Conservation (phyloP, 1,139 yeast genomes). For the Candida glucosophila region DNA sequence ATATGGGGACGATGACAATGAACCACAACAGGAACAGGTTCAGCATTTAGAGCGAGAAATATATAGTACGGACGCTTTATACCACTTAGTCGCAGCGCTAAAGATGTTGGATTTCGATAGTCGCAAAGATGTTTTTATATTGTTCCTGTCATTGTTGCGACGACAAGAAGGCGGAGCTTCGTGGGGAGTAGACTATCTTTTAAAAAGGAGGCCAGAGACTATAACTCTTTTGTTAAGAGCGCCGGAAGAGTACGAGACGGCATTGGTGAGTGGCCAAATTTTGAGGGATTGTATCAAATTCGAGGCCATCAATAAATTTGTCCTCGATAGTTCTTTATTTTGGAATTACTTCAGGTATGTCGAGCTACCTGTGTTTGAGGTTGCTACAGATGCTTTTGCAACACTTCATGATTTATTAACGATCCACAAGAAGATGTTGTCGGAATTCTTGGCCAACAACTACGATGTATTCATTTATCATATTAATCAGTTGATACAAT, state of each 20-base stretch:
- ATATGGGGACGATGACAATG: slow-evolving; percentile 64
- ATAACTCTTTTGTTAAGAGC: slow-evolving; percentile 56
- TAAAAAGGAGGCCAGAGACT: slow-evolving; percentile 53
- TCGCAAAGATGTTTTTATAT: slow-evolving; percentile 68
- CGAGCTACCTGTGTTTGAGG: slow-evolving; percentile 71
- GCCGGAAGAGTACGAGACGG: slow-evolving; percentile 64
- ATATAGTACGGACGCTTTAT: slow-evolving; percentile 62
- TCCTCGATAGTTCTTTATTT: slow-evolving; percentile 46
- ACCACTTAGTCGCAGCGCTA: slow-evolving; percentile 49
- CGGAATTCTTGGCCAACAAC: slow-evolving; percentile 57
- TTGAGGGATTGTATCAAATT: slow-evolving; percentile 79
- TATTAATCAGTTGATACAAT: slow-evolving; percentile 63
- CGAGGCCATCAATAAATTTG: slow-evolving; percentile 57
- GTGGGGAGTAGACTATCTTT: slow-evolving; percentile 81
- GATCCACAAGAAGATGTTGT: slow-evolving; percentile 56
- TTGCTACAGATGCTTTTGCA: slow-evolving; percentile 83
- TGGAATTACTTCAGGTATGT: slow-evolving; percentile 85
- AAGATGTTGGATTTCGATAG: slow-evolving; percentile 76
- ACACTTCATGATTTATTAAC: slow-evolving; percentile 67
- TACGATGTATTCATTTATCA: slow-evolving; percentile 47
- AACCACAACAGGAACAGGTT: slow-evolving; percentile 71
- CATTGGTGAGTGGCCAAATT: slow-evolving; percentile 69
- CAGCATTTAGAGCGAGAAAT: slow-evolving; percentile 68
- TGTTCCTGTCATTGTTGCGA: slow-evolving; percentile 71
- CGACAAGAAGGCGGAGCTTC: slow-evolving; percentile 70